phyloP scores from a whole-genome alignment of 352 stramenopile genomes.

The Pythium dissimile region DNA sequence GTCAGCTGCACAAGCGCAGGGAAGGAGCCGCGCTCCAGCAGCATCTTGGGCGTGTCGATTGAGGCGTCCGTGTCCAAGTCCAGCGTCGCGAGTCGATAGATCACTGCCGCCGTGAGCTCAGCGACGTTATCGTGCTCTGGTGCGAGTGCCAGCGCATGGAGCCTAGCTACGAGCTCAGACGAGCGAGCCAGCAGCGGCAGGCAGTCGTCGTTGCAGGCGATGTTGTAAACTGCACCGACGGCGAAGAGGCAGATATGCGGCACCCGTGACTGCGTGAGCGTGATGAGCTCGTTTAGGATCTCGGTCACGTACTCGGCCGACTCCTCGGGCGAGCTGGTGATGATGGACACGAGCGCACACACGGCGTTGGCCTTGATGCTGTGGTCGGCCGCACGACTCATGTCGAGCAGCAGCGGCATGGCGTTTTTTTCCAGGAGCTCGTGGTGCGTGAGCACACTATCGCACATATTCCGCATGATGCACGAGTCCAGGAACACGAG shows the following conservation, averaged over 20 bases:
- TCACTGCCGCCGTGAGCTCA: constrained; percentile 46
- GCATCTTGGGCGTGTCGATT: constrained; percentile 8
- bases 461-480: constrained; percentile 66
- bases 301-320: constrained; percentile 44
- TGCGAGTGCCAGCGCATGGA: constrained; percentile 32
- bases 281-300: constrained; percentile 52
- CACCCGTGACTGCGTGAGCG: constrained; percentile 30
- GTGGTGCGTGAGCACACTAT: constrained; percentile 70
- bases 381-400: constrained; percentile 46
- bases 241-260: constrained; percentile 46
- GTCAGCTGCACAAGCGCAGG: constrained; percentile 47
- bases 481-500: constrained; percentile 64
- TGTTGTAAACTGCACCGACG: constrained; percentile 68
- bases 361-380: constrained; percentile 67
- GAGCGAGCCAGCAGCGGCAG: constrained; percentile 46
- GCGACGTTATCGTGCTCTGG: constrained; percentile 33
- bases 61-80: neutral
- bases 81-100: constrained; percentile 38
- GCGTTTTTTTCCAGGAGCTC: constrained; percentile 57
- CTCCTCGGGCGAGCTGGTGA: constrained; percentile 58
- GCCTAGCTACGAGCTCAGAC: constrained; percentile 27
- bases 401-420: constrained; percentile 53
- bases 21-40: constrained; percentile 50
- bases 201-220: constrained; percentile 65
- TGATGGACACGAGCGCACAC: constrained; percentile 59